phyloP scores from a whole-genome alignment of 345 rosid genomes.

The Syzygium aromaticum region DNA sequence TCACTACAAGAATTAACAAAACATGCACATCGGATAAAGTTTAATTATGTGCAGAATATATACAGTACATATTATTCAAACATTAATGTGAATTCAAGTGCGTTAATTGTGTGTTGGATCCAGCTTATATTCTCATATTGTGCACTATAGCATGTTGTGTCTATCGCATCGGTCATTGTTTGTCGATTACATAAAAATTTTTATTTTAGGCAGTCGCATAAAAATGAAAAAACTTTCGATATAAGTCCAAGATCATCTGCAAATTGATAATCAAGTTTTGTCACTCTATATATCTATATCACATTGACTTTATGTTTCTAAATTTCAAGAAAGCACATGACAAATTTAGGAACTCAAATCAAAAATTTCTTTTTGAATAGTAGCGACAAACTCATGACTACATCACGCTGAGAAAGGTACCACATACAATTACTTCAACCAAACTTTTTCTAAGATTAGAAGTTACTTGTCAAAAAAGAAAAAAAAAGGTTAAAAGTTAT shows the following conservation, averaged over 20 bases:
- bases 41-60: background rate
- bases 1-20: background rate
- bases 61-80: background rate
- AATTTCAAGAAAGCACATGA: background rate
- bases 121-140: background rate
- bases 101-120: background rate
- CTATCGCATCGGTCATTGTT: background rate
- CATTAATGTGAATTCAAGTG: background rate
- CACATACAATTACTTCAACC: background rate
- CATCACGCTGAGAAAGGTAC: background rate
- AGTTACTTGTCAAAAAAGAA: background rate
- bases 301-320: background rate
- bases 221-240: background rate
- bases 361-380: background rate
- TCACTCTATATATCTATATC: background rate
- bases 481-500: background rate
- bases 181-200: background rate
- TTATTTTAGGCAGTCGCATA: background rate
- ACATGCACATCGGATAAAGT: background rate
- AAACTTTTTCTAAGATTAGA: background rate
- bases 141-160: background rate
- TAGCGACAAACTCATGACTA: background rate
- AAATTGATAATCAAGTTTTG: background rate
- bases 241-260: background rate
- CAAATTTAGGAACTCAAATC: background rate